These are phyloP conservation scores for Picea glauca DNA, from an alignment of 75 land plant species.

Conservation along the genomic window DNA sequence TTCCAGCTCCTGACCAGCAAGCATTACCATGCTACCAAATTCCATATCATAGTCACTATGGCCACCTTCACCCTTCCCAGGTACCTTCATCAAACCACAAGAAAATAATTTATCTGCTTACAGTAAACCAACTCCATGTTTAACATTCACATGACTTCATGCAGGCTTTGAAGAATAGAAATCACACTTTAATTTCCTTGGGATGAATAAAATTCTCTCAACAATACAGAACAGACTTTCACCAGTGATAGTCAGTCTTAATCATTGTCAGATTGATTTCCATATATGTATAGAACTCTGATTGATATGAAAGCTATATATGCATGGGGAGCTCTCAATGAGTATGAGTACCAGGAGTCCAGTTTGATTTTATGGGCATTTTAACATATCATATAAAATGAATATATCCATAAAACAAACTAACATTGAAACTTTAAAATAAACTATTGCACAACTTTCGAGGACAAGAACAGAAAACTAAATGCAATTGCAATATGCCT, in stretches of 20 bases:
- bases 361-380: background rate
- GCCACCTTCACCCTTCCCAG: conserved; percentile 11
- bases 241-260: background rate
- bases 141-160: background rate
- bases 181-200: background rate
- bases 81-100: conserved; percentile 15
- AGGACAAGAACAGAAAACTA: background rate
- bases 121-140: background rate
- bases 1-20: background rate
- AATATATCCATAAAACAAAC: background rate
- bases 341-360: background rate
- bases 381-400: background rate
- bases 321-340: background rate
- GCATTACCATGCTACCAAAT: background rate
- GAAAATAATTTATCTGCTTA: background rate
- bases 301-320: background rate
- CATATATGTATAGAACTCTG: background rate
- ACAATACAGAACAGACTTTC: background rate
- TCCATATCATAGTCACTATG: conserved; percentile 10
- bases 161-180: conserved; percentile 1
- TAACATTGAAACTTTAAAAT: background rate
- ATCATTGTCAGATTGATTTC: background rate
- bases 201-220: background rate
- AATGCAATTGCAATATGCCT: background rate
- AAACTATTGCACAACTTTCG: too few relatives aligned